These are phyloP conservation scores for Pleurotus cornucopiae DNA, from an alignment of 768 basidiomycete species.

Conservation along the genomic window DNA sequence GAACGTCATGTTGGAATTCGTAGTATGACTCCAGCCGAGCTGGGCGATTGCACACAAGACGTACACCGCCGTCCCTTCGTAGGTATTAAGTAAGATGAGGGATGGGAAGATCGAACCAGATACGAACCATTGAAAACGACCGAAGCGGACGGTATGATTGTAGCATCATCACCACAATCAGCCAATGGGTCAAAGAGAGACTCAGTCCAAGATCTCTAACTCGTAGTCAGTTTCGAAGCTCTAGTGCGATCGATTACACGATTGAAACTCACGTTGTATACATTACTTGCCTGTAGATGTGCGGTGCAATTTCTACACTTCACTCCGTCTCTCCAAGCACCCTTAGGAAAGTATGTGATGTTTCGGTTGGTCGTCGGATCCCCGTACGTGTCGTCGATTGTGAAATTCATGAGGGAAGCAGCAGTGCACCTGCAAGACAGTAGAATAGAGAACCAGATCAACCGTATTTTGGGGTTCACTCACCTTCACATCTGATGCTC, in stretches of 20 bases:
- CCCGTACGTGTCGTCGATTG: constrained; percentile 36
- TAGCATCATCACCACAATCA: constrained; percentile 13
- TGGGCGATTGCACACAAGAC: constrained; percentile 33
- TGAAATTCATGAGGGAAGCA: constrained; percentile 27
- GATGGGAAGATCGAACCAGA: background rate
- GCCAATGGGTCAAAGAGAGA: constrained; percentile 11
- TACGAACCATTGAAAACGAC: constrained; percentile 31
- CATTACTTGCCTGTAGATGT: constrained; percentile 14
- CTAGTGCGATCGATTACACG: background rate
- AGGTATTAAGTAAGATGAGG: background rate
- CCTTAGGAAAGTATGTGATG: constrained; percentile 27
- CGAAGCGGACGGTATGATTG: constrained; percentile 21
- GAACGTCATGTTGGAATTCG: constrained; percentile 30
- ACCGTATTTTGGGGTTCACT: too few species aligned
- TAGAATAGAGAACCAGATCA: too few species aligned
- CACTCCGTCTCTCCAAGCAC: constrained; percentile 26
- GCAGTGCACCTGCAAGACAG: too few species aligned
- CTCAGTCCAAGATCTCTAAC: constrained; percentile 6
- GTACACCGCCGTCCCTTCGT: constrained; percentile 38
- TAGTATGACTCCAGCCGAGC: constrained; percentile 18
- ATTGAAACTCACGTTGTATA: constrained; percentile 11
- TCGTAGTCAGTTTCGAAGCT: background rate
- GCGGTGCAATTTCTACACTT: constrained; percentile 23
- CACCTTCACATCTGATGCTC: too few species aligned
- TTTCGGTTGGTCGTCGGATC: constrained; percentile 23